Percentiles rank a stretch among this genome's conserved stretches.
Evolutionary conservation across 345 rosid species (phyloP).

Genomic region (Microcos paniculata): DNA sequence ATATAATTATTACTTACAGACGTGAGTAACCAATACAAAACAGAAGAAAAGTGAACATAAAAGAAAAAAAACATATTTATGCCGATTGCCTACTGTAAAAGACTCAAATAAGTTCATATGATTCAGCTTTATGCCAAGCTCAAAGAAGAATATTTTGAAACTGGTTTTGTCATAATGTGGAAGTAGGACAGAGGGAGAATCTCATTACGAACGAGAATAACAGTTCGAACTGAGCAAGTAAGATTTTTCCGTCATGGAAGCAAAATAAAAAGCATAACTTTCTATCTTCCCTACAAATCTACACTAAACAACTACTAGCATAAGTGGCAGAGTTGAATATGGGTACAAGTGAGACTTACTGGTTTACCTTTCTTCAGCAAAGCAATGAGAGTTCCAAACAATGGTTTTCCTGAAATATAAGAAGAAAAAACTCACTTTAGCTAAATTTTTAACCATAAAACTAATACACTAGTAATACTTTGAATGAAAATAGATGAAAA

Average conservation of each 20-base stretch:
- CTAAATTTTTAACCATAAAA: conserved; percentile 12
- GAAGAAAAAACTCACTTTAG: conserved; percentile 10
- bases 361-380: conserved; percentile 75
- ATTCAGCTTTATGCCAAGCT: neutral
- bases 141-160: neutral
- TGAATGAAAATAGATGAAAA: neutral
- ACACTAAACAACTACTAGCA: conserved; percentile 8
- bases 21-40: neutral
- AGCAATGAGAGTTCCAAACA: conserved; percentile 92
- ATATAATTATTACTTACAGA: neutral
- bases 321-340: neutral
- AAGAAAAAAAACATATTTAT: neutral
- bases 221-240: neutral
- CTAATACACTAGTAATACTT: neutral
- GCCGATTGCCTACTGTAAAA: neutral
- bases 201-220: neutral
- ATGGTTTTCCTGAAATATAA: conserved; percentile 72
- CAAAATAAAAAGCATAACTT: neutral
- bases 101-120: neutral
- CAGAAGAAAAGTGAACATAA: neutral
- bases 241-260: neutral
- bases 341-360: conserved; percentile 45
- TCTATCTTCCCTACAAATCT: neutral
- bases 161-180: neutral
- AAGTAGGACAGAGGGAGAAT: neutral